Evolutionary conservation across 306 rosid genomes (phyloP).

Genomic region (Citrullus mucosospermus): DNA sequence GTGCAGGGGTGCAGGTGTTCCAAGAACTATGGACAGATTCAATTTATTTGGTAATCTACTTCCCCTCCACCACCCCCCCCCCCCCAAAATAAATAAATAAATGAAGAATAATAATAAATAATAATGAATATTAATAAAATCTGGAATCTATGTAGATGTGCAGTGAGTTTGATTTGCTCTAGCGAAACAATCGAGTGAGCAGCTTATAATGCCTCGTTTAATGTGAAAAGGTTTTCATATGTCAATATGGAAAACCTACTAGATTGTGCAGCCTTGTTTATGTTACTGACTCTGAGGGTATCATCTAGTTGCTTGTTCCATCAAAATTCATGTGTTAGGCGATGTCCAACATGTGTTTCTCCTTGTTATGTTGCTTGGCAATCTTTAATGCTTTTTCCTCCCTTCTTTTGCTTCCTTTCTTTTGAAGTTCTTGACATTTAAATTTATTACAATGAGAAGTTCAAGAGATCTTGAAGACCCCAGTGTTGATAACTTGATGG

Average conservation of each 20-base stretch:
- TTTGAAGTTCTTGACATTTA: neutral
- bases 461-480: neutral
- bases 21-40: slow-evolving; percentile 31
- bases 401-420: neutral
- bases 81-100: neutral
- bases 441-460: neutral
- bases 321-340: neutral
- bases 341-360: neutral
- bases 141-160: neutral
- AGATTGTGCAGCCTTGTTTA: neutral
- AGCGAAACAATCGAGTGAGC: neutral
- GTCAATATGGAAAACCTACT: neutral
- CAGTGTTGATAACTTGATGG: neutral
- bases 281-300: neutral
- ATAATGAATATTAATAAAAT: neutral
- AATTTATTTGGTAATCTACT: slow-evolving; percentile 36
- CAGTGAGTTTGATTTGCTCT: neutral
- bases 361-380: neutral
- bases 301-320: neutral
- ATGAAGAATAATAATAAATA: too few species aligned
- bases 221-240: neutral
- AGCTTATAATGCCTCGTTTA: neutral
- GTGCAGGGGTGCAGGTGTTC: slow-evolving; percentile 47
- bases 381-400: neutral
- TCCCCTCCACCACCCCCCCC: neutral